These are phyloP conservation scores for Tuber magnatum DNA, from an alignment of 495 filamentous ascomycete genomes.

Conservation along the genomic window DNA sequence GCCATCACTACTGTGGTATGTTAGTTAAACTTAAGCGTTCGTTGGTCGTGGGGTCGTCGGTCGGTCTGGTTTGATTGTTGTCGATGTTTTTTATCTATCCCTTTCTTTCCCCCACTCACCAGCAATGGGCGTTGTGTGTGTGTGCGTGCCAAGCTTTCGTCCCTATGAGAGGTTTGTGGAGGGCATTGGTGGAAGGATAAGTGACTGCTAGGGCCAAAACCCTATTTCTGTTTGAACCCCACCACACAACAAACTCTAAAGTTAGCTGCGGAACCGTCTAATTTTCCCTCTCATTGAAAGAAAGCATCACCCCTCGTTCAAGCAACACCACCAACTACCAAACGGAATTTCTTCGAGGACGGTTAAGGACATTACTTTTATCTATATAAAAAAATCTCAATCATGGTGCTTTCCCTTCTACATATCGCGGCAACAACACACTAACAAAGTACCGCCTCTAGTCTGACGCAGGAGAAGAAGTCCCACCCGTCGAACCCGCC, in stretches of 20 bases:
- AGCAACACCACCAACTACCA: conserved; percentile 23
- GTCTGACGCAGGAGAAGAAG: conserved; percentile 43
- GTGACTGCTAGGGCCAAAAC: background rate
- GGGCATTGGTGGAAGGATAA: background rate
- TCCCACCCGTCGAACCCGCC: conserved; percentile 55
- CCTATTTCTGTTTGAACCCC: background rate
- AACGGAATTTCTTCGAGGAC: conserved; percentile 42
- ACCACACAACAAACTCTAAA: background rate
- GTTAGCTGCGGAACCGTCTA: background rate
- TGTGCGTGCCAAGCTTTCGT: background rate
- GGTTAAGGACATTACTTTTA: conserved; percentile 36
- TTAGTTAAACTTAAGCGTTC: conserved; percentile 17
- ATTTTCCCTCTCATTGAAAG: background rate
- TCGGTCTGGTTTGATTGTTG: background rate
- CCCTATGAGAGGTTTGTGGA: background rate
- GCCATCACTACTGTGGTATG: conserved; percentile 23
- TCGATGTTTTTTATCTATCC: background rate
- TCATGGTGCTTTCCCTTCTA: conserved; percentile 18
- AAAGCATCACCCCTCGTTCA: conserved; percentile 28
- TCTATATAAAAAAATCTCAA: conserved; percentile 16
- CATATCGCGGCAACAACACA: background rate
- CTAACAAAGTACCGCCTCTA: conserved; percentile 35
- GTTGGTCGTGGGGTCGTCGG: background rate
- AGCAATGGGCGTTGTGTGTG: background rate
- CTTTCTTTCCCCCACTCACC: background rate